Evolutionary conservation across 2,329 filamentous ascomycete genomes (phyloP).

Genomic region (Pseudopithomyces chartarum): DNA sequence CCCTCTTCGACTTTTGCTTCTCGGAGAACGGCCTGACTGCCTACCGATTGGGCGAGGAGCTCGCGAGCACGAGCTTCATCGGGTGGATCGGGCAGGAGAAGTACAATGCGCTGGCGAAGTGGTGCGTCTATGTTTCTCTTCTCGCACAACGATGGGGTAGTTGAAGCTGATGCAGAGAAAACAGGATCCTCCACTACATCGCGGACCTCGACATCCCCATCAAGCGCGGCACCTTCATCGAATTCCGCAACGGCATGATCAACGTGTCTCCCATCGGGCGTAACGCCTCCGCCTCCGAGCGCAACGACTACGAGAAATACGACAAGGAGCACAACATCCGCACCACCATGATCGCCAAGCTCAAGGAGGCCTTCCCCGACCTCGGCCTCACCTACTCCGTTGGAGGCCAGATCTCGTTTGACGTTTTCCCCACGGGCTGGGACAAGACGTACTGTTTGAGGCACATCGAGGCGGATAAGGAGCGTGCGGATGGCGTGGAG

Average conservation of each 20-base stretch:
- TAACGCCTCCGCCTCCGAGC: conserved; percentile 81
- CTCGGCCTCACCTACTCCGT: conserved; percentile 91
- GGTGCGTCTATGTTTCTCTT: conserved; percentile 23
- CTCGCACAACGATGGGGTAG: background rate
- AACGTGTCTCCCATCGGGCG: conserved; percentile 84
- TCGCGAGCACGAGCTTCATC: conserved; percentile 87
- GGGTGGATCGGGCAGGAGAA: conserved; percentile 83
- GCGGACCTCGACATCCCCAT: conserved; percentile 82
- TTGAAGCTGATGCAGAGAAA: background rate
- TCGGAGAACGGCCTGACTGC: conserved; percentile 95
- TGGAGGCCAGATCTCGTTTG: conserved; percentile 96
- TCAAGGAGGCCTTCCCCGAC: conserved; percentile 82
- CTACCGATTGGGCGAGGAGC: conserved; percentile 77
- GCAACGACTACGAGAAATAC: conserved; percentile 79
- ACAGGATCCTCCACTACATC: conserved; percentile 73
- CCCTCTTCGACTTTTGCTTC: conserved; percentile 97
- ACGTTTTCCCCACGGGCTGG: conserved; percentile 96
- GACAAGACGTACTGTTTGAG: conserved; percentile 97
- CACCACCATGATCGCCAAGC: conserved; percentile 72
- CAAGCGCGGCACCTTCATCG: conserved; percentile 83
- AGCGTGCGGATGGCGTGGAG: conserved; percentile 66
- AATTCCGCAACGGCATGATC: conserved; percentile 92
- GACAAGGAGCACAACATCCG: conserved; percentile 80
- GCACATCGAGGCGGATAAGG: conserved; percentile 81
- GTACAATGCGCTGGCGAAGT: conserved; percentile 80